Evolutionary conservation across 2,329 filamentous ascomycete genomes (phyloP), one percentile per base, ranked within the genome.

Genomic region (Colletotrichum sp.): DNA sequence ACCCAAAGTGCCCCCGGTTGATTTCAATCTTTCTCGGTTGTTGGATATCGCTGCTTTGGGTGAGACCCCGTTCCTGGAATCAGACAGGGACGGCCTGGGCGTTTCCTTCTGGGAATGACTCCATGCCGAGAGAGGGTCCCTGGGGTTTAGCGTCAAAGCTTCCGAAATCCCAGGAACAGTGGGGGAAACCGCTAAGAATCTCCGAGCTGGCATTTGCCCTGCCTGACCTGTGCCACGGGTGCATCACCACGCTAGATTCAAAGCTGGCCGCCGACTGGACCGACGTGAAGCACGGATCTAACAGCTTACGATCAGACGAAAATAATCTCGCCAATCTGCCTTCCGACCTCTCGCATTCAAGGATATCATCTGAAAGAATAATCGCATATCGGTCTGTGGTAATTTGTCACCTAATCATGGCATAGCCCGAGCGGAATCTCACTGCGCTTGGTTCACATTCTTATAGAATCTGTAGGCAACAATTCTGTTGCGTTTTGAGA

Each of bases 121-220:
- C 52, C 64, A 60, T 30, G 55, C 71, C 58, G 58, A 66, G 62
- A 62, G 62, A 71, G 69, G 68, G 55, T 67, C 55, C 66, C 73
- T 36, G 56, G 64, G 70, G 64, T 68, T 58, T 43, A 32, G 68
- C 36, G 69, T 56, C 73, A 62, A 66, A 72, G 56, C 73, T 72
- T 72, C n/a, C 43, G 43, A 52, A 52, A 52, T 52, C 43, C 43
- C 13, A 72, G 72, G 64, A 52, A 43, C 66, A 25, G 62, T 34
- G 56, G 71, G 34, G 71, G 18, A 28, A 30, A 13, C 70, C 48
- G 62, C 36, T 22, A 28, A 36, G n/a, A n/a, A 52, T 34, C 16
- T 55, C 65, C 56, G 30, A 64, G 27, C 56, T 58, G 43, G 55
- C 39, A 36, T 28, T 28, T 16, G 28, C 25, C 36, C 64, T 16